Evolutionary conservation across 2,329 filamentous ascomycete genomes (phyloP).

Genomic region (Xylariaceae sp.): DNA sequence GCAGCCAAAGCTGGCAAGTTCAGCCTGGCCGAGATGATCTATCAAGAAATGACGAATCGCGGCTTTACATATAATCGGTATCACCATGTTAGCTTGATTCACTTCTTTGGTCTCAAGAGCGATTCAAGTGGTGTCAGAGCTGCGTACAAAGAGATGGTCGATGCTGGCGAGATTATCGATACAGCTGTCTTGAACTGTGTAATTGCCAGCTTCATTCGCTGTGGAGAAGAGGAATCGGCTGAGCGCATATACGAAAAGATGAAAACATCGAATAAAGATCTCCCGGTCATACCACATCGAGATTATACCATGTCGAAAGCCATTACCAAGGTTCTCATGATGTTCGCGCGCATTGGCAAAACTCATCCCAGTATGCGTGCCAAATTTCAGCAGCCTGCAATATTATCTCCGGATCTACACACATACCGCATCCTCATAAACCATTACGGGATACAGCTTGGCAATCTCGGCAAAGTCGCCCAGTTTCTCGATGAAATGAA

Average conservation of each 20-base stretch:
- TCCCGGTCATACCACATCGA: conserved; percentile 48
- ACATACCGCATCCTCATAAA: conserved; percentile 83
- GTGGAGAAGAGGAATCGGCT: conserved; percentile 77
- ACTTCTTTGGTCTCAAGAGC: conserved; percentile 77
- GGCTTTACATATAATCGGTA: conserved; percentile 74
- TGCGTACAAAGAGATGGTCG: conserved; percentile 83
- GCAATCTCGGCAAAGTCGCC: conserved; percentile 73
- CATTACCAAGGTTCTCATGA: conserved; percentile 62
- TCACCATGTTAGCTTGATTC: conserved; percentile 81
- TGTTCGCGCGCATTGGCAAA: conserved; percentile 61
- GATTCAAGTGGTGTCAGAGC: conserved; percentile 76
- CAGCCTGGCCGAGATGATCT: conserved; percentile 80
- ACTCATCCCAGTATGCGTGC: conserved; percentile 60
- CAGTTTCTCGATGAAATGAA: conserved; percentile 83
- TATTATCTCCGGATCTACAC: conserved; percentile 73
- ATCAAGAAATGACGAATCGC: conserved; percentile 78
- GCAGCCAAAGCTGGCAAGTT: conserved; percentile 87
- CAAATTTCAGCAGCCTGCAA: conserved; percentile 64
- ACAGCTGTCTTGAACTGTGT: conserved; percentile 86
- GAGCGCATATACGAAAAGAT: conserved; percentile 84
- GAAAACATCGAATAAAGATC: conserved; percentile 64
- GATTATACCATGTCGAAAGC: conserved; percentile 55
- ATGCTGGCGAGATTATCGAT: conserved; percentile 85
- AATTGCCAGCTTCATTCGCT: conserved; percentile 76
- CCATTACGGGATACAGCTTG: conserved; percentile 71